Base-by-base conservation (phyloP, 352 stramenopile genomes). In the Phytophthora ohioensis region DNA sequence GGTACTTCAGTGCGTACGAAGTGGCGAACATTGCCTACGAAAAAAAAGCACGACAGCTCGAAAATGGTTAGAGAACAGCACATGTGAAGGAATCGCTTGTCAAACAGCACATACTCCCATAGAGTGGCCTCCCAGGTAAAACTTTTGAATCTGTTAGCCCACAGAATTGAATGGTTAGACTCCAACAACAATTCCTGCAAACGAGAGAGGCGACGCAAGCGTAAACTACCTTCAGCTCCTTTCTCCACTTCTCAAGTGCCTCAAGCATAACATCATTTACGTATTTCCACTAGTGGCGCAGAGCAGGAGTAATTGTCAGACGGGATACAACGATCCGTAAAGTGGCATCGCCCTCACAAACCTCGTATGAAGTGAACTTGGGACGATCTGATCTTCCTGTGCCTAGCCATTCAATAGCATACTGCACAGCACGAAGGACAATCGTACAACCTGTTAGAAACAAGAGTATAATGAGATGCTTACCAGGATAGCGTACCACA, bases 361-460 rank as follows among this genome's bases (percentile, higher is more conserved):
- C 85, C 59, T 87, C 74, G 42, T 90, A 88, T 2, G 78, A 87
- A 27, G 51, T 59, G 51, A 90, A 89, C 6, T 81, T 71, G 4
- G 85, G 85, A 3, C 85, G 85, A 69, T 91, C 72, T 0, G 83
- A 91, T 43, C 82, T 79, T 10, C 83, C 85, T 27, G 81, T 83
- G 45, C 85, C 85, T 11, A 91, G 30, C 85, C 85, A 93, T 57
- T 93, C 85, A 32, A 93, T 67, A 21, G 85, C 83, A 27, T 91
- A 93, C 85, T 92, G 11, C 7, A 49, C 30, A 21, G 21, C 21
- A 27, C 21, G 21, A 27, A 27, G 21, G 21, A 1, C 21, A 27
- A 27, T 27, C 21, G 21, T 27, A 27, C 21, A 27, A 27, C 21
- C 21, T 27, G 21, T 27, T 27, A 27, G 21, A 27, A 27, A 27